Conservation (phyloP, 2,329 filamentous ascomycete species). For the Dactylonectria macrodidyma region DNA sequence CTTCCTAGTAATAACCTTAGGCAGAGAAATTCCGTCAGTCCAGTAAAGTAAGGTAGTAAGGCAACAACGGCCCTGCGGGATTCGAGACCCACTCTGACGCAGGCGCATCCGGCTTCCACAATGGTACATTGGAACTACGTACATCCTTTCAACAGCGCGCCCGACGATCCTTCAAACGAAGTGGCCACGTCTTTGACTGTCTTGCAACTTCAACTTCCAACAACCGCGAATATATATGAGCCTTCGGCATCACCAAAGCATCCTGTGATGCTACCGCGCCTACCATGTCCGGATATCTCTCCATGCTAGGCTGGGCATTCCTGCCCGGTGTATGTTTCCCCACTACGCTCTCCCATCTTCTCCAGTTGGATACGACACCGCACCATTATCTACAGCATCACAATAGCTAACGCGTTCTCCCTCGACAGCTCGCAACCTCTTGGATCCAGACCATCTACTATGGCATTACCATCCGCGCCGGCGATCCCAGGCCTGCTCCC, state of each 20-base stretch:
- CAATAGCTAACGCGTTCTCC: conserved; percentile 34
- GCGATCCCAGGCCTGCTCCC: conserved; percentile 82
- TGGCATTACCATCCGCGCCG: conserved; percentile 88
- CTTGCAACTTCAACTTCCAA: conserved; percentile 20
- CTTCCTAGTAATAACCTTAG: neutral
- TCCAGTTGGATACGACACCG: neutral
- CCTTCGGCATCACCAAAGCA: conserved; percentile 8
- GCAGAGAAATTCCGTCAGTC: neutral
- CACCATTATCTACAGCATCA: conserved; percentile 3
- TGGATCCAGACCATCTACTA: conserved; percentile 89
- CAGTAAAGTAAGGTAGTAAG: neutral
- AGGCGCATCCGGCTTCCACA: conserved; percentile 30
- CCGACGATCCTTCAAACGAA: conserved; percentile 20
- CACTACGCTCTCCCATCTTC: conserved; percentile 4
- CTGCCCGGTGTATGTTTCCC: conserved; percentile 64
- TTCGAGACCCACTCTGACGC: conserved; percentile 47
- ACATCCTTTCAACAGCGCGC: conserved; percentile 13
- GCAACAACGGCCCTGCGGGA: neutral
- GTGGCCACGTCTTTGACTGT: conserved; percentile 25
- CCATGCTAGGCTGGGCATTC: conserved; percentile 71
- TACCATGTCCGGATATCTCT: conserved; percentile 67
- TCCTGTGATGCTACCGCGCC: conserved; percentile 39
- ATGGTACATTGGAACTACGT: no score
- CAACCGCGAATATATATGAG: conserved; percentile 23
- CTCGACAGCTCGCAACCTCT: conserved; percentile 78